A percentile compares a stretch with the other conserved stretches of the same genome.
These are phyloP conservation scores for Hypoxylon sp. DNA, from an alignment of 2,329 filamentous ascomycete genomes.

Conservation along the genomic window DNA sequence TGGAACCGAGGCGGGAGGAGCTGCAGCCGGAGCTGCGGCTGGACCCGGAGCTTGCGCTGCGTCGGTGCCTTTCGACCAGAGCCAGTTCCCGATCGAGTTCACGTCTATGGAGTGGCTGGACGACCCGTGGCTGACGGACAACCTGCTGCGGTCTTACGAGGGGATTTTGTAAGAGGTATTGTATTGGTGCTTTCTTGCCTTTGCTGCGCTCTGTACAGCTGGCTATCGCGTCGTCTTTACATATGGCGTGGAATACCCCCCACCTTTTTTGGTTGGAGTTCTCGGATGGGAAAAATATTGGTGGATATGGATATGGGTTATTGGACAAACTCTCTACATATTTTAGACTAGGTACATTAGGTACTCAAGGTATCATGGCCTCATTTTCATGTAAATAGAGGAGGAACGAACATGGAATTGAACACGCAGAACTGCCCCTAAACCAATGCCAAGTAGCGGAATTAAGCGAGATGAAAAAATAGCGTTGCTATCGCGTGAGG, in stretches of 20 bases:
- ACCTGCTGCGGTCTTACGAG: conserved; percentile 36
- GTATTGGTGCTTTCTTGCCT: background rate
- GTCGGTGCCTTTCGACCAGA: conserved; percentile 1
- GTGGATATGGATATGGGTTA: background rate
- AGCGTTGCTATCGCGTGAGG: too few relatives aligned
- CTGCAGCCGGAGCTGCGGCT: background rate
- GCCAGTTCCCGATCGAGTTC: conserved; percentile 29
- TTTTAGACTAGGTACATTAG: too few relatives aligned
- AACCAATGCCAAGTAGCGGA: too few relatives aligned
- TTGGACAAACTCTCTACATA: background rate
- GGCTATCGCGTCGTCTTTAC: background rate
- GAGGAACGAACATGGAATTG: background rate
- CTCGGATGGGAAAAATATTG: conserved; percentile 2
- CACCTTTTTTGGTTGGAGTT: background rate
- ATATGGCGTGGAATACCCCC: background rate
- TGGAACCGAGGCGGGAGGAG: background rate
- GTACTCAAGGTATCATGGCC: background rate
- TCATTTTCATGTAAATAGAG: background rate
- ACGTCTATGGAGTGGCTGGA: conserved; percentile 46
- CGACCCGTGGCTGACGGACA: conserved; percentile 45
- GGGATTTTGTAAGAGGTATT: background rate
- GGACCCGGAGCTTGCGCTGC: background rate
- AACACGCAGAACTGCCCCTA: too few relatives aligned
- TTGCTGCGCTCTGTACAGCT: background rate
- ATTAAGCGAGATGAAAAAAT: too few relatives aligned